Evolutionary conservation across 495 filamentous ascomycete species (phyloP).

Genomic region (Tuber calosporum): DNA sequence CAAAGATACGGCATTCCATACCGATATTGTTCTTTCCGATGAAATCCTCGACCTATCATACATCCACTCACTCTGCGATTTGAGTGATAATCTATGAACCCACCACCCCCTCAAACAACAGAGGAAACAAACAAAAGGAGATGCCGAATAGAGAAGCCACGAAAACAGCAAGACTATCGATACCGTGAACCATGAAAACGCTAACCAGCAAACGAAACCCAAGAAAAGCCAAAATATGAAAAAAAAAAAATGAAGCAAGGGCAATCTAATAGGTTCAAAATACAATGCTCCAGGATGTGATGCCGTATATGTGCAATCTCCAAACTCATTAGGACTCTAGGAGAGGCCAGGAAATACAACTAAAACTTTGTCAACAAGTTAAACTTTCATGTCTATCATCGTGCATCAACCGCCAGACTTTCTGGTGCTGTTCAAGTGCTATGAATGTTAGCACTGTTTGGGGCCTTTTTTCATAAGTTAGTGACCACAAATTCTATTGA

Average conservation of each 20-base stretch:
- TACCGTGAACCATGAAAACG: neutral
- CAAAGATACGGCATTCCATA: neutral
- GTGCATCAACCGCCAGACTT: conserved; percentile 48
- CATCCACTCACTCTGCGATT: neutral
- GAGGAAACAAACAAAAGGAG: neutral
- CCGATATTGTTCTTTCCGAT: neutral
- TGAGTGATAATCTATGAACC: neutral
- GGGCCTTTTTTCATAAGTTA: conserved; percentile 47
- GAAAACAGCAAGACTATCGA: neutral
- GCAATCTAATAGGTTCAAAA: neutral
- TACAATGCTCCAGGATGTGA: neutral
- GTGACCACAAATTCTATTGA: conserved; percentile 7
- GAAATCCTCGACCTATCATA: neutral
- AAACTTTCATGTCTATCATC: conserved; percentile 12
- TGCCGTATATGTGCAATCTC: conserved; percentile 13
- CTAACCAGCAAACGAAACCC: neutral
- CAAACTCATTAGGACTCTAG: conserved; percentile 17
- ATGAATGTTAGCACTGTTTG: conserved; percentile 95
- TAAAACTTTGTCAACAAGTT: conserved; percentile 10
- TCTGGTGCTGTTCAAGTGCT: conserved; percentile 88
- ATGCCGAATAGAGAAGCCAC: neutral
- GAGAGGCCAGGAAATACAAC: conserved; percentile 7
- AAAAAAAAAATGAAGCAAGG: no score
- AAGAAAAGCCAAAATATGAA: neutral
- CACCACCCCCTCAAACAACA: neutral